A percentile compares a stretch with the other conserved stretches of the same genome.
Evolutionary conservation across 306 rosid species (phyloP).

Genomic region (Datisca glomerata): DNA sequence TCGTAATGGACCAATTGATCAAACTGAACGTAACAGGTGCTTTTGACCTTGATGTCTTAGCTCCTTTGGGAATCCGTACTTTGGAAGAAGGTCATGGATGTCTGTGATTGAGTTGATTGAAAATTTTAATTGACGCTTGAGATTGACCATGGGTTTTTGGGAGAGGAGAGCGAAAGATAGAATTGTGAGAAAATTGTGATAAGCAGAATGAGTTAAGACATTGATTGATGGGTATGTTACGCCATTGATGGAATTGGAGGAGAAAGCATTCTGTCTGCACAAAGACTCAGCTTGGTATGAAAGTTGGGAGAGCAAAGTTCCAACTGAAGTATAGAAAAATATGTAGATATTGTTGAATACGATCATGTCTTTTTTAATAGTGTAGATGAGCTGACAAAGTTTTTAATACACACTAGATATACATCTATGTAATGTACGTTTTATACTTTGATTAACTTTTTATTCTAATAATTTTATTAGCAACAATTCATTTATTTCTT

Average conservation of each 20-base stretch:
- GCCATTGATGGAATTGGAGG: conserved; percentile 32
- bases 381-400: too few species aligned
- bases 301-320: too few species aligned
- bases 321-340: too few species aligned
- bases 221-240: too few species aligned
- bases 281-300: too few species aligned
- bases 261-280: background rate
- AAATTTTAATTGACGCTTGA: background rate
- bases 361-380: too few species aligned
- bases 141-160: conserved; percentile 7
- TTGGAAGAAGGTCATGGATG: conserved; percentile 52
- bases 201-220: conserved; percentile 11
- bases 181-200: conserved; percentile 8
- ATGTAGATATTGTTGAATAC: too few species aligned
- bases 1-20: conserved; percentile 40
- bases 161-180: conserved; percentile 8
- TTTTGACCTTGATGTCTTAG: conserved; percentile 26
- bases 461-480: too few species aligned
- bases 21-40: conserved; percentile 50
- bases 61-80: conserved; percentile 60
- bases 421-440: too few species aligned
- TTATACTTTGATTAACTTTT: too few species aligned
- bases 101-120: conserved; percentile 12
- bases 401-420: too few species aligned
- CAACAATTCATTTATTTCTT: too few species aligned